Conservation (phyloP, 768 basidiomycete species). For the Podaxis mareebaensis region DNA sequence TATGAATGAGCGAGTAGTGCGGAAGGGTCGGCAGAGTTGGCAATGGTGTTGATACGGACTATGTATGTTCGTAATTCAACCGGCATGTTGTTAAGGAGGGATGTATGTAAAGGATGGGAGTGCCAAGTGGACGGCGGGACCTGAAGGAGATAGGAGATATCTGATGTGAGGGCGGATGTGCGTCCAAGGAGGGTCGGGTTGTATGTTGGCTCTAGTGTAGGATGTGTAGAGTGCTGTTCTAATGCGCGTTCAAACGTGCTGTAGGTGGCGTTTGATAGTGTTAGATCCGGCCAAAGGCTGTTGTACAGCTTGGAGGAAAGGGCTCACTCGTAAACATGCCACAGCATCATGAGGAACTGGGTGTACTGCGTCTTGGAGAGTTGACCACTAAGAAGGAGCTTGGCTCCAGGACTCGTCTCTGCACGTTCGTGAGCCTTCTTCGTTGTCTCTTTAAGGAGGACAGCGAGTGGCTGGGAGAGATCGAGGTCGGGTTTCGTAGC, state of each 20-base stretch:
- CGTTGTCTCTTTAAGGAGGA: conserved; percentile 47
- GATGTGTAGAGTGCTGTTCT: conserved; percentile 60
- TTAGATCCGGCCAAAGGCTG: background rate
- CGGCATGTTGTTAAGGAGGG: conserved; percentile 48
- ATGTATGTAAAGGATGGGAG: conserved; percentile 51
- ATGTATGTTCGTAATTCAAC: conserved; percentile 51
- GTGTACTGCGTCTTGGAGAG: conserved; percentile 66
- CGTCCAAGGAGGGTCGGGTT: conserved; percentile 70
- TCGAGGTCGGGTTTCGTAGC: conserved; percentile 29
- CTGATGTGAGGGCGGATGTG: conserved; percentile 57
- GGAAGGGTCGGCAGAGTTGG: conserved; percentile 44
- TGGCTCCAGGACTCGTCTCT: conserved; percentile 57
- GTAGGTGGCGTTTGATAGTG: background rate
- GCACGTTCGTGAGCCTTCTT: conserved; percentile 57
- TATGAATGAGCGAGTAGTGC: conserved; percentile 76
- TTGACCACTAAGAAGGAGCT: conserved; percentile 56
- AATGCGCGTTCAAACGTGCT: conserved; percentile 60
- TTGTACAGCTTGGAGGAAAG: background rate
- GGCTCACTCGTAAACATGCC: conserved; percentile 75
- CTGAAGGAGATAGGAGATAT: conserved; percentile 64
- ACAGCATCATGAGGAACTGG: conserved; percentile 73
- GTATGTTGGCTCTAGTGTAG: conserved; percentile 66
- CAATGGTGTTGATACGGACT: conserved; percentile 50
- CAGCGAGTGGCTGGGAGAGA: conserved; percentile 43
- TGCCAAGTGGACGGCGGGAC: conserved; percentile 55